Conservation (phyloP, 202 grass and related monocot species). For the Saccharum hybrid region DNA sequence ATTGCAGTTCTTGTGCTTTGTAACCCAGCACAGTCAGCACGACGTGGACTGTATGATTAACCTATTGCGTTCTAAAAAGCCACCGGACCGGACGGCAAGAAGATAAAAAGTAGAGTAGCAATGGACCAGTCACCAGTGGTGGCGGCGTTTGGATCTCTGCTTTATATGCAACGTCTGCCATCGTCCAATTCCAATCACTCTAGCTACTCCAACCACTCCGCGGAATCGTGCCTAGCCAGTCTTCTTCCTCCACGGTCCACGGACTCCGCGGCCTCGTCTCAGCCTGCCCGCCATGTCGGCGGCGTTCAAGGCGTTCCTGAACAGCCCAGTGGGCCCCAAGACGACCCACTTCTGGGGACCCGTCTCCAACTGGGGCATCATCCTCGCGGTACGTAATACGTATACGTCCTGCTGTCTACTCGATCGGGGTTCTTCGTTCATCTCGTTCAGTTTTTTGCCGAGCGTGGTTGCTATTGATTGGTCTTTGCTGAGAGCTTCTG, state of each 20-base stretch:
- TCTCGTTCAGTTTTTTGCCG: neutral
- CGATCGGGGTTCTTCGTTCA: neutral
- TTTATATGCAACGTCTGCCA: neutral
- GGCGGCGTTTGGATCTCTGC: neutral
- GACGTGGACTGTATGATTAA: constrained; percentile 1
- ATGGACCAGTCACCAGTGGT: neutral
- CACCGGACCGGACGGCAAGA: neutral
- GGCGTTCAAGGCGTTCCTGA: constrained; percentile 71
- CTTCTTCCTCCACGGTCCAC: neutral
- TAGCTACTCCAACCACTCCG: constrained; percentile 8
- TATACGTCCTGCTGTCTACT: neutral
- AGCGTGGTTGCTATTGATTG: neutral
- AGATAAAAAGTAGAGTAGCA: neutral
- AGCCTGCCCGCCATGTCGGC: constrained; percentile 32
- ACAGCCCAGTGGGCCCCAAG: constrained; percentile 86
- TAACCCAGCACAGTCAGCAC: constrained; percentile 24
- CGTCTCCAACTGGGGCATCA: constrained; percentile 77
- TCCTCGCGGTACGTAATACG: constrained; percentile 56
- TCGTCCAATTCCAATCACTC: neutral
- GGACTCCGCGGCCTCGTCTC: neutral
- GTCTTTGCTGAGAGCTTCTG: neutral
- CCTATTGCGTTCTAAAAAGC: constrained; percentile 37
- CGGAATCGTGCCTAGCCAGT: neutral
- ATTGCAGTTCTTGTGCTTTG: neutral
- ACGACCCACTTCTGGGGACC: constrained; percentile 98